Conservation (phyloP, 768 basidiomycete genomes). For the Hericium rajendrae region DNA sequence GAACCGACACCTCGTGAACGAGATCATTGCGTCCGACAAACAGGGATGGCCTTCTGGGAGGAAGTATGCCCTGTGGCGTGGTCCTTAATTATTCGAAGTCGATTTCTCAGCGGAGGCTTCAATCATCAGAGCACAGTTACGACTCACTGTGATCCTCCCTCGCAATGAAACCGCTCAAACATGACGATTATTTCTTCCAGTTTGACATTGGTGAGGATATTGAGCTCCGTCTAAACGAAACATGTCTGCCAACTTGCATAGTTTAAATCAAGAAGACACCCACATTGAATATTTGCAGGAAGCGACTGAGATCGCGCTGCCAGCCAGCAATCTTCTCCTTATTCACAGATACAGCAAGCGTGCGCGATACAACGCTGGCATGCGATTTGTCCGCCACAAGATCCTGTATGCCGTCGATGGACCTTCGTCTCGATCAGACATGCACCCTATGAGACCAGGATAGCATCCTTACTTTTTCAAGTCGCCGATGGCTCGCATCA, state of each 20-base stretch:
- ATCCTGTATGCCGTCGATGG: no score
- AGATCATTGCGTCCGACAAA: background rate
- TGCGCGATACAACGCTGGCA: no score
- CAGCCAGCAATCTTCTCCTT: background rate
- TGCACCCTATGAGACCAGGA: no score
- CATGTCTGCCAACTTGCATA: background rate
- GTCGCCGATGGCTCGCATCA: background rate
- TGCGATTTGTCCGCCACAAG: no score
- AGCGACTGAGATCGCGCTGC: no score
- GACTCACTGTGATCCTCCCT: background rate
- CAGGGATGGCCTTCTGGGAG: background rate
- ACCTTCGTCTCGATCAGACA: background rate
- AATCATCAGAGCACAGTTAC: no score
- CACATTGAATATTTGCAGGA: background rate
- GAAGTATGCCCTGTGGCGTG: background rate
- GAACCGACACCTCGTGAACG: background rate
- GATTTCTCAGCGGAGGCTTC: no score
- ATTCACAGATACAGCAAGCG: background rate
- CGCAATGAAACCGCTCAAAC: background rate
- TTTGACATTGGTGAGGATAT: background rate
- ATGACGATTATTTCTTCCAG: background rate
- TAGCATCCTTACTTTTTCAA: background rate
- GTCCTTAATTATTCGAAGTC: background rate
- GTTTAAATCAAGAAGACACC: background rate
- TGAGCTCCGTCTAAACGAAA: background rate